Evolutionary conservation across 352 stramenopile genomes (phyloP), one percentile per base, ranked within the genome.

Genomic region (Phytopythium helicoides): DNA sequence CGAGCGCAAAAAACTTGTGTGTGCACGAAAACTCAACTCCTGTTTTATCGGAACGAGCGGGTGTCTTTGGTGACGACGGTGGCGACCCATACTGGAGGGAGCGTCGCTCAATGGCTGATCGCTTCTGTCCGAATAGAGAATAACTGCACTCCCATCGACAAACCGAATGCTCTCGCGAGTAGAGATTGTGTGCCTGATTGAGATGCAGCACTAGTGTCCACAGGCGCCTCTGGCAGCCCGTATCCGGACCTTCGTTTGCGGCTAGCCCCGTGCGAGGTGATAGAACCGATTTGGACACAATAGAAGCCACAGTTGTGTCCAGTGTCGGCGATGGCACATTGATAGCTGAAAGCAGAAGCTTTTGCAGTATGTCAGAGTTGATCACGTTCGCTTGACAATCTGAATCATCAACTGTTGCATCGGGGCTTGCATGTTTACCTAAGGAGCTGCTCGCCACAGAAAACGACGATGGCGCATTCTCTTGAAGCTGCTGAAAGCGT

Each of bases 111-210:
- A 90, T 58, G 1, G 75, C 80, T 11, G 80, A 90, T 14, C 76
- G 60, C 15, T 77, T 71, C 47, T 88, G 80, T 0, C 50, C 54
- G 3, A 88, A 63, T 1, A 88, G 52, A n/a, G 71, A 60, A 57
- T 90, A 90, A 48, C 83, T 76, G 42, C 80, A 90, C 26, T 88
- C 80, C 80, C 80, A 90, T 19, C 76, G 73, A 62, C 75, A 78
- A 23, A 73, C 86, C 1, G 75, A 60, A 4, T 69, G 74, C 46
- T 88, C 68, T 18, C 75, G 67, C 7, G 73, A 82, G 16, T 82
- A 62, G 41, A 90, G 50, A 54, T 87, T 67, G 51, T 90, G 75
- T 9, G 71, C 73, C 45, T 87, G 75, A 52, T 83, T 87, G 6
- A 90, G 55, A 37, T 76, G 62, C 6, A 90, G 37, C 7, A 76